Conservation (phyloP, 495 filamentous ascomycete species). For the Annulohypoxylon stygium region DNA sequence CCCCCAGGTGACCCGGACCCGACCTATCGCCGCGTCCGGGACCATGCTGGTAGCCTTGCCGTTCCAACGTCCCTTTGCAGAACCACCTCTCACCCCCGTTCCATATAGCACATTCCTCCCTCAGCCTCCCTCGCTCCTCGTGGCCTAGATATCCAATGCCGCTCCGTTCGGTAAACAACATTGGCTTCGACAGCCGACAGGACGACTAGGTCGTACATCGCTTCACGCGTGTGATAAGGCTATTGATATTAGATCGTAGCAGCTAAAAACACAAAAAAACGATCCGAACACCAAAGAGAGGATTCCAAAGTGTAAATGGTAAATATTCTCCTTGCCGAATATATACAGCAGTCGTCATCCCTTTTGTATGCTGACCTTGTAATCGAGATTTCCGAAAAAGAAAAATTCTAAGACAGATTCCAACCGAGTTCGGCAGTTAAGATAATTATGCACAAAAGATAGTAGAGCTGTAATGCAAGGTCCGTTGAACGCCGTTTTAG, state of each 20-base stretch:
- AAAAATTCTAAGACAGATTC: slow-evolving; percentile 29
- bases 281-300: slow-evolving; percentile 17
- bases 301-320: slow-evolving; percentile 1
- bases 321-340: slow-evolving; percentile 30
- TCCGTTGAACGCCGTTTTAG: slow-evolving; percentile 40
- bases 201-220: slow-evolving; percentile 8
- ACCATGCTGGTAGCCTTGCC: slow-evolving; percentile 4
- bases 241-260: slow-evolving; percentile 31
- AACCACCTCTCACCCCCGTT: not conserved
- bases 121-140: not conserved
- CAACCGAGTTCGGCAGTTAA: slow-evolving; percentile 17
- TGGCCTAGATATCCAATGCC: not conserved
- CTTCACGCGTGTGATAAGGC: not conserved
- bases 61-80: slow-evolving; percentile 8
- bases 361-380: slow-evolving; percentile 27
- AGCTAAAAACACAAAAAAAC: slow-evolving; percentile 18
- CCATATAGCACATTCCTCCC: slow-evolving; percentile 15
- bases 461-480: slow-evolving; percentile 36
- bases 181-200: not conserved
- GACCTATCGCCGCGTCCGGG: slow-evolving; percentile 12
- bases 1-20: slow-evolving; percentile 6
- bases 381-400: slow-evolving; percentile 22
- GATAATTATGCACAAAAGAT: slow-evolving; percentile 45
- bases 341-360: slow-evolving; percentile 35
- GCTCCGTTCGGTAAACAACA: not conserved